Evolutionary conservation across 352 stramenopile genomes (phyloP).

Genomic region (Phytopythium chamaehyphon): DNA sequence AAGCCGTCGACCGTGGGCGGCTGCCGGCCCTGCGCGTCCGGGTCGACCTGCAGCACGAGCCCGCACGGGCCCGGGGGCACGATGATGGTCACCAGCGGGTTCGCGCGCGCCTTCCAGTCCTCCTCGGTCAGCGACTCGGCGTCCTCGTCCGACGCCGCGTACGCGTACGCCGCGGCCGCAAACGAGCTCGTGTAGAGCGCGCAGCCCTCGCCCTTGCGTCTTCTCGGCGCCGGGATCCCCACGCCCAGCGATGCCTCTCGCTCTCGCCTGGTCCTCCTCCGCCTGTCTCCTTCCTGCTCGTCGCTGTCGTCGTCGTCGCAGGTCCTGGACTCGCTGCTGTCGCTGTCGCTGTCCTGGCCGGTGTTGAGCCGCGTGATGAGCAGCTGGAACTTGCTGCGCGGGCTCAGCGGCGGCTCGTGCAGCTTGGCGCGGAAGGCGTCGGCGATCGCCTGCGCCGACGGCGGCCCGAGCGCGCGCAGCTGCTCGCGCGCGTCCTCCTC

Average conservation of each 20-base stretch:
- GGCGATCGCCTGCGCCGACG: slow-evolving; percentile 47
- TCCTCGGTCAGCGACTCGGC: slow-evolving; percentile 49
- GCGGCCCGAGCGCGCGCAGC: slow-evolving; percentile 15
- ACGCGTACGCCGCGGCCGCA: slow-evolving; percentile 19
- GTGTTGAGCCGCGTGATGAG: slow-evolving; percentile 16
- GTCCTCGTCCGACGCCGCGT: slow-evolving; percentile 27
- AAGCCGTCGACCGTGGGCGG: slow-evolving; percentile 74
- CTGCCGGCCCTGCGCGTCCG: slow-evolving; percentile 17
- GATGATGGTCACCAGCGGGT: slow-evolving; percentile 64
- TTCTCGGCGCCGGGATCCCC: background rate
- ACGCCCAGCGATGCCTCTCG: background rate
- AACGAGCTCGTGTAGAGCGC: slow-evolving; percentile 6
- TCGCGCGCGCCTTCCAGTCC: slow-evolving; percentile 62
- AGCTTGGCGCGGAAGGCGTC: slow-evolving; percentile 70
- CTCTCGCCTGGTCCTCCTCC: too few species aligned
- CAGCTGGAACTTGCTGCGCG: slow-evolving; percentile 64
- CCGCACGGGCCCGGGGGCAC: slow-evolving; percentile 69
- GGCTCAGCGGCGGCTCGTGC: slow-evolving; percentile 62
- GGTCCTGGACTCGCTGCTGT: background rate
- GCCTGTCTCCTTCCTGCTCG: background rate
- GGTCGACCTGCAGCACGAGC: slow-evolving; percentile 57
- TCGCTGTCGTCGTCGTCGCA: slow-evolving; percentile 14
- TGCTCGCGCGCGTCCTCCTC: slow-evolving; percentile 17
- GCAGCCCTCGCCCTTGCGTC: background rate
- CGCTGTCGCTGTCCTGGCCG: slow-evolving; percentile 3